Percentiles rank a stretch among this genome's conserved stretches.
phyloP scores from a whole-genome alignment of 768 basidiomycete genomes.

The Phlegmacium glaucopus region DNA sequence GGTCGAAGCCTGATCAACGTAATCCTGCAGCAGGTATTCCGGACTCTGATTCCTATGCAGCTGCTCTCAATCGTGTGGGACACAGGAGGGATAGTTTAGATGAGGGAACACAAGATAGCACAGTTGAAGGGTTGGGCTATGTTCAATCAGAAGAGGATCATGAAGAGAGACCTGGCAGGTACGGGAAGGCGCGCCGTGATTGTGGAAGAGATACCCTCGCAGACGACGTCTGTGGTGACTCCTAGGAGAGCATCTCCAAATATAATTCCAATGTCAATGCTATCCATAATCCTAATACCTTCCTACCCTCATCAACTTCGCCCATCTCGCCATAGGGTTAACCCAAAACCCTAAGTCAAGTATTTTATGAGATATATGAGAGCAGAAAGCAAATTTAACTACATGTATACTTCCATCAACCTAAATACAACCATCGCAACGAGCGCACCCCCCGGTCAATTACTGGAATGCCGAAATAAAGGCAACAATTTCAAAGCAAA shows the following conservation, averaged over 20 bases:
- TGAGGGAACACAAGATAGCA: constrained; percentile 16
- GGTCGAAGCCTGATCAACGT: constrained; percentile 1
- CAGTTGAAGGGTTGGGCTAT: constrained; percentile 22
- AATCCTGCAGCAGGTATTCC: background rate
- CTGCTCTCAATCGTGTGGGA: background rate
- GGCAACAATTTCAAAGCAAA: too few species aligned
- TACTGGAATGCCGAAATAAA: too few species aligned
- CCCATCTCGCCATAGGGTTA: constrained; percentile 14
- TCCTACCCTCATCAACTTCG: background rate
- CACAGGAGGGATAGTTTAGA: background rate
- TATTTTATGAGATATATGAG: too few species aligned
- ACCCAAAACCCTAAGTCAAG: too few species aligned
- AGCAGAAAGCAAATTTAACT: too few species aligned
- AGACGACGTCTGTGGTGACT: background rate
- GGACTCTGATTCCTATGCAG: background rate
- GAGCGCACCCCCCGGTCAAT: too few species aligned
- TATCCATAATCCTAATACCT: too few species aligned
- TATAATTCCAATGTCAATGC: too few species aligned
- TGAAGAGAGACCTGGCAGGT: background rate
- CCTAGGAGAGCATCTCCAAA: constrained; percentile 1
- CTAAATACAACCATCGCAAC: too few species aligned
- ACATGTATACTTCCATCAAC: too few species aligned
- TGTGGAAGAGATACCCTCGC: background rate
- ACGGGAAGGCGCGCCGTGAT: too few species aligned
- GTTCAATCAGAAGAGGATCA: constrained; percentile 18